Conservation (phyloP, 2,329 filamentous ascomycete genomes). For the Alternaria arborescens region DNA sequence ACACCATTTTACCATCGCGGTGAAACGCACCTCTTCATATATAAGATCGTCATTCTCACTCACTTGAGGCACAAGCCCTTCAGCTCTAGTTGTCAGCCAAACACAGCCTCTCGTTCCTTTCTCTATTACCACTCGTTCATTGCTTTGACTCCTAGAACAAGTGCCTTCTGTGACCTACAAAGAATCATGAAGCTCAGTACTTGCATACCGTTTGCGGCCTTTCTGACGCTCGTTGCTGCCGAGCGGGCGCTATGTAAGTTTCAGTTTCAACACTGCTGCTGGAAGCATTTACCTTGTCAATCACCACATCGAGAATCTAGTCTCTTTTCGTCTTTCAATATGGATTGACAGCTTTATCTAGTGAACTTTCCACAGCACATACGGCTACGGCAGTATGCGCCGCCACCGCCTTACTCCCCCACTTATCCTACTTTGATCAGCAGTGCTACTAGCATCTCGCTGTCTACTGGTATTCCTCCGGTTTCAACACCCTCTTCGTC, state of each 20-base stretch:
- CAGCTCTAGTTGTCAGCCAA: constrained; percentile 19
- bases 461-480: constrained; percentile 11
- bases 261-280: not conserved
- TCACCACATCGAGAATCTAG: not conserved
- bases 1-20: constrained; percentile 5
- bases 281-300: not conserved
- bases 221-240: constrained; percentile 20
- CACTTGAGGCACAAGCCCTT: constrained; percentile 3
- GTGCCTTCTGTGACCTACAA: not conserved
- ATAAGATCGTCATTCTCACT: constrained; percentile 20
- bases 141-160: constrained; percentile 1
- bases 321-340: not conserved
- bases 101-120: constrained; percentile 24
- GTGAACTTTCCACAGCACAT: constrained; percentile 27
- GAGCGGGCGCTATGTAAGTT: constrained; percentile 29
- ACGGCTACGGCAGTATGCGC: constrained; percentile 30
- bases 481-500: constrained; percentile 8
- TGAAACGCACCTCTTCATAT: constrained; percentile 16
- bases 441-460: constrained; percentile 11
- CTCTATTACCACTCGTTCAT: constrained; percentile 16
- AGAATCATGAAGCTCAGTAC: constrained; percentile 31
- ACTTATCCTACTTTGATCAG: constrained; percentile 18
- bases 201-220: constrained; percentile 21
- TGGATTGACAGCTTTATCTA: constrained; percentile 5
- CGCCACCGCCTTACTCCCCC: constrained; percentile 26